Percentiles rank a stretch among this genome's conserved stretches.
Evolutionary conservation across 2,329 filamentous ascomycete genomes (phyloP).

Genomic region (Cryphonectria parasitica): DNA sequence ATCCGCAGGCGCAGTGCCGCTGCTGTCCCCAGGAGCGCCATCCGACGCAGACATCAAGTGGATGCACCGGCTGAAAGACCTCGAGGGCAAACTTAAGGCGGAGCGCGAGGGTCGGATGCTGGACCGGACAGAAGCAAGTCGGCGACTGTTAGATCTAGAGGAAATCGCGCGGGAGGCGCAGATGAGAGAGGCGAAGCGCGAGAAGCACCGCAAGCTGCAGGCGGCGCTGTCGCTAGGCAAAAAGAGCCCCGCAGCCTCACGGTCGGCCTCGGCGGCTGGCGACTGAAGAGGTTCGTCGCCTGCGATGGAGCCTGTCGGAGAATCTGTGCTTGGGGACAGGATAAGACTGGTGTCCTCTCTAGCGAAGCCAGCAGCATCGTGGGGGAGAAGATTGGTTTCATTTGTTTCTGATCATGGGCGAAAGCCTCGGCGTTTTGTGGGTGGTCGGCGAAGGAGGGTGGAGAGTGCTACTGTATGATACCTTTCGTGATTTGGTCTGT

Average conservation of each 20-base stretch:
- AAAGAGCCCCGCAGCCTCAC: constrained; percentile 1
- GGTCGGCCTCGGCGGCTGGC: constrained; percentile 5
- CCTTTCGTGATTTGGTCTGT: constrained; percentile 5
- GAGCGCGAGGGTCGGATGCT: constrained; percentile 85
- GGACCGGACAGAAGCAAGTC: constrained; percentile 81
- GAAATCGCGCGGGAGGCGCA: constrained; percentile 54
- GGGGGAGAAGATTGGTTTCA: constrained; percentile 8
- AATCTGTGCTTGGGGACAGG: background rate
- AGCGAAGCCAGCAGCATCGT: background rate
- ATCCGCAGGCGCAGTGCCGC: constrained; percentile 33
- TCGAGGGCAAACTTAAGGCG: constrained; percentile 86
- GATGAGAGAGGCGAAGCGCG: constrained; percentile 34
- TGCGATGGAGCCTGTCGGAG: constrained; percentile 1
- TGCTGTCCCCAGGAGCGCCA: constrained; percentile 39
- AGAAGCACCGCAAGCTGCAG: constrained; percentile 27
- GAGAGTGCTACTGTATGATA: constrained; percentile 15
- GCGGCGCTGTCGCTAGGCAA: constrained; percentile 17
- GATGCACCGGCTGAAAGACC: constrained; percentile 82
- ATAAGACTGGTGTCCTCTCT: background rate
- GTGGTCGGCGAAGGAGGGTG: constrained; percentile 3
- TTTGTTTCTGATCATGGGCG: constrained; percentile 12
- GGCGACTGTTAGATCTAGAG: constrained; percentile 77
- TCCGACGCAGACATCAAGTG: constrained; percentile 69
- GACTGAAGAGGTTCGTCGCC: constrained; percentile 17
- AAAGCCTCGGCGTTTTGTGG: constrained; percentile 15